Conservation (phyloP, 495 filamentous ascomycete species). For the Podospora bellae-mahoneyi region DNA sequence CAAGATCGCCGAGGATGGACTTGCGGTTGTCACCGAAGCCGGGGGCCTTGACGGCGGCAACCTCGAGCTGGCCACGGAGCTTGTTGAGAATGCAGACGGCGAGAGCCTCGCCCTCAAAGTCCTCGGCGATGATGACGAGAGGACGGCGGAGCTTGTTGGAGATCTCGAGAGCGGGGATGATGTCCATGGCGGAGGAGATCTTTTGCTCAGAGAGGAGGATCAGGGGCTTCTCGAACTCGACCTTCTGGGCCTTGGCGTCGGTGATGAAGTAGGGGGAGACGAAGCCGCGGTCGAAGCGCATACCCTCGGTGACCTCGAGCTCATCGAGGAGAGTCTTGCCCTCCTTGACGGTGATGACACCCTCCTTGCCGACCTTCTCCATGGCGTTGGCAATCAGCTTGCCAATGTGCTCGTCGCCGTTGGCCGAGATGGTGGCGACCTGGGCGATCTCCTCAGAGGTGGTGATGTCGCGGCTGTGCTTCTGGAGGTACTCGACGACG, state of each 20-base stretch:
- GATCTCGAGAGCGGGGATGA: conserved; percentile 94
- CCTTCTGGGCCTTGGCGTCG: conserved; percentile 95
- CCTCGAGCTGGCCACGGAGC: conserved; percentile 97
- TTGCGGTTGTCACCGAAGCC: conserved; percentile 99
- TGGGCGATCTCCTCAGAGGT: conserved; percentile 96
- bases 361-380: conserved; percentile 99
- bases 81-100: conserved; percentile 99
- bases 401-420: conserved; percentile 94
- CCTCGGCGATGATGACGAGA: conserved; percentile 97
- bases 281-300: conserved; percentile 98
- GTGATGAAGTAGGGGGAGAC: conserved; percentile 99
- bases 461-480: conserved; percentile 95
- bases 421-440: conserved; percentile 96
- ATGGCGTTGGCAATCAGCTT: conserved; percentile 95
- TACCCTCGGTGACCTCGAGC: conserved; percentile 97
- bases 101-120: conserved; percentile 97
- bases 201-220: conserved; percentile 99
- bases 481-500: conserved; percentile 87
- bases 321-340: conserved; percentile 98
- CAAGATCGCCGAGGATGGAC: conserved; percentile 95
- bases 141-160: conserved; percentile 94
- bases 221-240: conserved; percentile 98
- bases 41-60: conserved; percentile 96
- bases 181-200: conserved; percentile 97
- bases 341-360: conserved; percentile 99